These are phyloP conservation scores for Citrus australasica DNA, from an alignment of 345 rosid species.

Conservation along the genomic window DNA sequence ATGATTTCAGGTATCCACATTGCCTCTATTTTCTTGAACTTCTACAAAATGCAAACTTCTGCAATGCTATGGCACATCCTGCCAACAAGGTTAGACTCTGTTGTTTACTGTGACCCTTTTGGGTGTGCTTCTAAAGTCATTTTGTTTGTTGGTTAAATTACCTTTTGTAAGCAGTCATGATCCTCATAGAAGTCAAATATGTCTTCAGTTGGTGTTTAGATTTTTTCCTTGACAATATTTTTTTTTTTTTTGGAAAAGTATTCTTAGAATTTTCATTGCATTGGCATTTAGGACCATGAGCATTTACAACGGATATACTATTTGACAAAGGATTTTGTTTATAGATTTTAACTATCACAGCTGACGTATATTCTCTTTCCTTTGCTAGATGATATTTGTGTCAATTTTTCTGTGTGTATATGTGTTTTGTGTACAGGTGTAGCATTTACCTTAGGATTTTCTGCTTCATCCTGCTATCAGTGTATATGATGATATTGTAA, in stretches of 20 bases:
- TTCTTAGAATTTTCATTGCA: neutral
- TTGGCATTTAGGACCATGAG: neutral
- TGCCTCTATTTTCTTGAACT: conserved; percentile 91
- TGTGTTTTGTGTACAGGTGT: neutral
- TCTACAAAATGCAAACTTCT: conserved; percentile 91
- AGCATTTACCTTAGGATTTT: neutral
- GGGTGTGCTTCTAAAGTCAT: conserved; percentile 1
- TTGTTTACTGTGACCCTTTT: neutral
- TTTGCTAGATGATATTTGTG: neutral
- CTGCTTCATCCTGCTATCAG: neutral
- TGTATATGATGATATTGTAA: neutral
- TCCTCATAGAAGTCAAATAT: neutral
- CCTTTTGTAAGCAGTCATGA: neutral
- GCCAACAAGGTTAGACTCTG: conserved; percentile 68
- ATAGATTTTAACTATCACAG: neutral
- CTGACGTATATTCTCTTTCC: neutral
- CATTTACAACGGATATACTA: neutral
- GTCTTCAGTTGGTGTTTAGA: neutral
- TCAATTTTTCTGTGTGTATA: neutral
- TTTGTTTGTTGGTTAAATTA: conserved; percentile 12
- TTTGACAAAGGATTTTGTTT: neutral
- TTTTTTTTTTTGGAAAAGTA: neutral
- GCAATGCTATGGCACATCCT: conserved; percentile 97
- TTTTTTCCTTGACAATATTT: neutral
- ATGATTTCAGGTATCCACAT: conserved; percentile 86